Percentiles rank a stretch among this genome's conserved stretches.
These are phyloP conservation scores for Penicillium soppii DNA, from an alignment of 495 filamentous ascomycete species.

Conservation along the genomic window DNA sequence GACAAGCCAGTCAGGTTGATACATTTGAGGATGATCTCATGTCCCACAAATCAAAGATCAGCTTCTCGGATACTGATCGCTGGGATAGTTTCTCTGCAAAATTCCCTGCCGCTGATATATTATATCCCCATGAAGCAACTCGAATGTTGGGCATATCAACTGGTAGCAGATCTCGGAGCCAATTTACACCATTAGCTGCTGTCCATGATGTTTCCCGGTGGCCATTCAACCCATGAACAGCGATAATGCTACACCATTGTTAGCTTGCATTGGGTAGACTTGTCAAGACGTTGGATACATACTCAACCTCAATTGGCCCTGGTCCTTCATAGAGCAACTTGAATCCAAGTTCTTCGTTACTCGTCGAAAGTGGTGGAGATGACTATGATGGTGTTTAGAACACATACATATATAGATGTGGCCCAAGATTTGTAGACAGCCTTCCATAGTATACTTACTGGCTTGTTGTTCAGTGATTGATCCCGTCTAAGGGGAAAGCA, in stretches of 20 bases:
- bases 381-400: neutral
- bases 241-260: constrained; percentile 16
- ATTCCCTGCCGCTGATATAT: constrained; percentile 19
- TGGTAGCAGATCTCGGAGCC: constrained; percentile 51
- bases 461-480: neutral
- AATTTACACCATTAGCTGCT: constrained; percentile 35
- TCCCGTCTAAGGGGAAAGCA: neutral
- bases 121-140: constrained; percentile 52
- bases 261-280: neutral
- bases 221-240: constrained; percentile 31
- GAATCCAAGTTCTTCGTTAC: neutral
- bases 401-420: neutral
- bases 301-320: neutral
- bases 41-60: constrained; percentile 31
- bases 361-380: neutral
- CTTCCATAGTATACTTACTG: neutral
- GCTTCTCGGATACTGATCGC: constrained; percentile 25
- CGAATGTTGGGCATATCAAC: constrained; percentile 41
- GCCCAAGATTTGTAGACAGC: too few species aligned
- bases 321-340: neutral
- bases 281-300: neutral
- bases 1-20: neutral
- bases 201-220: constrained; percentile 38
- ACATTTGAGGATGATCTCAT: constrained; percentile 22
- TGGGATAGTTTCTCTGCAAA: constrained; percentile 17